Evolutionary conservation across 192 early-diverging fungal species (phyloP).

Genomic region (Backusella parvicylindrica): DNA sequence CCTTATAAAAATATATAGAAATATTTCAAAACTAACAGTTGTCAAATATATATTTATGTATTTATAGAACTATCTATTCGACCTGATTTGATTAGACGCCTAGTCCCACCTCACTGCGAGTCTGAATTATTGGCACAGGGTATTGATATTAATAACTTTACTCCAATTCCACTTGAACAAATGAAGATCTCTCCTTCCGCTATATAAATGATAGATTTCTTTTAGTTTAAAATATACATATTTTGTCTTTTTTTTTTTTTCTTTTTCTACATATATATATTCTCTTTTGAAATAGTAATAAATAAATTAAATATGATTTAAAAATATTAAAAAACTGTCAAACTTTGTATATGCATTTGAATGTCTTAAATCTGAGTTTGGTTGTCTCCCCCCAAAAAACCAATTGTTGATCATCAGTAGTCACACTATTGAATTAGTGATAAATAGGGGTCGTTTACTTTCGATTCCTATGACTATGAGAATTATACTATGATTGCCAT

Average conservation of each 20-base stretch:
- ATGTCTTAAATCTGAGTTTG: too few species aligned
- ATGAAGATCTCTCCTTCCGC: conserved; percentile 30
- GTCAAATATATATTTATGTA: neutral
- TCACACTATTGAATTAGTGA: too few species aligned
- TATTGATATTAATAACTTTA: conserved; percentile 78
- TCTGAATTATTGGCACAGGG: conserved; percentile 53
- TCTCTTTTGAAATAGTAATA: neutral
- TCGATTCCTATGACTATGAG: too few species aligned
- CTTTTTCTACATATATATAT: neutral
- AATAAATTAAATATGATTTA: neutral
- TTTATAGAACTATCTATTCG: conserved; percentile 81
- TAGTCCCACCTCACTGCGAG: conserved; percentile 85
- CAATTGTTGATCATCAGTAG: too few species aligned
- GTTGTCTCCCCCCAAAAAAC: too few species aligned
- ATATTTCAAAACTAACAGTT: neutral
- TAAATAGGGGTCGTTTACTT: too few species aligned
- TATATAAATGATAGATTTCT: neutral
- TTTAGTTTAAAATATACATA: neutral
- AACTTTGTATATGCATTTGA: too few species aligned
- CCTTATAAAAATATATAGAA: neutral
- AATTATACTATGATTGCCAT: too few species aligned
- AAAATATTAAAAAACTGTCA: too few species aligned
- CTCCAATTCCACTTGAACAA: conserved; percentile 53
- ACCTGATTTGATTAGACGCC: conserved; percentile 68
- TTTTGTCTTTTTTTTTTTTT: neutral